Base-by-base conservation (phyloP, 108 stramenopile species). In the Skeletonema costatum region DNA sequence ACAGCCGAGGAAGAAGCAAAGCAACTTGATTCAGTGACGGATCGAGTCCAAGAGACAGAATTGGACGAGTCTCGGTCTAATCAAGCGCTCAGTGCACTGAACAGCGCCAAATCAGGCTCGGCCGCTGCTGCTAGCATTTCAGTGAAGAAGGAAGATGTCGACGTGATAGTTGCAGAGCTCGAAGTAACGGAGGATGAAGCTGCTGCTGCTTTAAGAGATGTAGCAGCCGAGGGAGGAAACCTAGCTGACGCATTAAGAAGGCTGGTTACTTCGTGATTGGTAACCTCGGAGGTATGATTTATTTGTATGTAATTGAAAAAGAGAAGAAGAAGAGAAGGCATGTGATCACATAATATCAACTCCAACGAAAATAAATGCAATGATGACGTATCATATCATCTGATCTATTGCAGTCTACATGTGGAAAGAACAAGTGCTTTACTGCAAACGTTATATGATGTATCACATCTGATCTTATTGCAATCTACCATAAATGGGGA, bases 21-120 rank as follows among this genome's bases (percentile, higher is more conserved):
- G 48, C 93, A 94, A 67, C 79, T 94, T 16, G 93, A 94, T 62
- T 92, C 90, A 41, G 91, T 94, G 32, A 94, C 91, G 3, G 91
- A 94, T 50, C 70, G 80, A 17, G 89, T 91, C 12, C 74, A 87
- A 69, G 93, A 94, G 66, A 77, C 80, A 41, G 93, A 92, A 69
- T 62, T 94, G 19, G 91, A 92, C 71, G 84, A 76, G 9, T 82
- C 88, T 10, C 88, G 86, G 60, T 91, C 89, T 41, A 87, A 87
- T 61, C 69, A 89, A 66, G 93, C 91, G 33, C 81, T 94, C 79
- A 78, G 66, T 12, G 73, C 91, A 4, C 70, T 94, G 39, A 53
- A 66, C 16, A 65, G 64, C n/a, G 32, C 77, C 14, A 76, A 76
- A 38, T 39, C 38, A 6, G 66, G 76, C 44, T 74, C 87, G 38